Conservation (phyloP, 345 rosid species). For the Brassica cretica region DNA sequence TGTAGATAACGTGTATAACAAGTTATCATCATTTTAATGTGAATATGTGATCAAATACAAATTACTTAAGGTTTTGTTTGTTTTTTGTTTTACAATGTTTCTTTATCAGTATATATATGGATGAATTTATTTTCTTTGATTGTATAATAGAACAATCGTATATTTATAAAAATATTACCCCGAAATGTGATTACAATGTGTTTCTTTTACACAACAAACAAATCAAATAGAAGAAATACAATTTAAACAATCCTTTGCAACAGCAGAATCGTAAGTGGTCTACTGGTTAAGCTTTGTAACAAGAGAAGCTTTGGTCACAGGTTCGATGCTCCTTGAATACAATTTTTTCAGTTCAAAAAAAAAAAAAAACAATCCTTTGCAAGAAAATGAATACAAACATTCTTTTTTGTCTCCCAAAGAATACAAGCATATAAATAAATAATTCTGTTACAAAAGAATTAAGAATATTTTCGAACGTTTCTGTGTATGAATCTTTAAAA, state of each 20-base stretch:
- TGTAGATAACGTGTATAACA: background rate
- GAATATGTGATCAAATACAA: background rate
- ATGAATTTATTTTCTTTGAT: background rate
- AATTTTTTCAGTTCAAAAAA: too few relatives aligned
- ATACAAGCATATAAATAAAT: slow-evolving; percentile 18
- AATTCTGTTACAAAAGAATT: background rate
- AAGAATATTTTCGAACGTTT: background rate
- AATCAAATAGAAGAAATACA: slow-evolving; percentile 19
- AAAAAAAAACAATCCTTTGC: slow-evolving; percentile 6
- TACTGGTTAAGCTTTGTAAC: too few relatives aligned
- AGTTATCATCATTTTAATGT: background rate
- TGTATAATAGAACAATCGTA: background rate
- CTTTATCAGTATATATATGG: background rate
- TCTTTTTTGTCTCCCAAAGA: background rate
- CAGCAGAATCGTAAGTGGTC: too few relatives aligned
- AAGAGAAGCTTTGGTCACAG: too few relatives aligned
- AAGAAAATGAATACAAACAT: background rate
- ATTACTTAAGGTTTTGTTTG: background rate
- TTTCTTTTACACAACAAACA: slow-evolving; percentile 28
- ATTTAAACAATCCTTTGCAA: slow-evolving; percentile 14
- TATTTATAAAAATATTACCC: background rate
- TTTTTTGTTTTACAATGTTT: background rate
- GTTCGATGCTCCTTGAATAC: too few relatives aligned
- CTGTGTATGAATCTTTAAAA: slow-evolving; percentile 7
- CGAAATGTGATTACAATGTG: background rate